Base-by-base conservation (phyloP, 441 rosid species). In the Pelargonium citronellum region DNA sequence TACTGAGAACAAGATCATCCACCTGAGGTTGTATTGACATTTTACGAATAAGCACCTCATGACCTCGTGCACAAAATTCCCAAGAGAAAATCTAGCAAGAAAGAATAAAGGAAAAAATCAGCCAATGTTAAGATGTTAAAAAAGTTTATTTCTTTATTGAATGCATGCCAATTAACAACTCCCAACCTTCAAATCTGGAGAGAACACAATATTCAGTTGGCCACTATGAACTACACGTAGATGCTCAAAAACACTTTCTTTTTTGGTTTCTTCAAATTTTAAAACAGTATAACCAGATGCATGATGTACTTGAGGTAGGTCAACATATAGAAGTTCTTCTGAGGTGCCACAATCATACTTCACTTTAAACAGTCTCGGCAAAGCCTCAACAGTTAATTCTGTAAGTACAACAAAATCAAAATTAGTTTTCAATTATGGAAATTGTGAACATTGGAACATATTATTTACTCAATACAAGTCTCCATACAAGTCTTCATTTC, bases 171-270 rank as follows among this genome's bases (percentile, higher is more conserved):
- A 24, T 24, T 24, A 24, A 24, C 27, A 24, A 24, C 27, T 24
- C 27, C 27, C 27, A 47, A 82, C 85, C 85, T 82, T 82, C 46
- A 82, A 75, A 37, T 82, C 83, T 51, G 74, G 77, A 71, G 83
- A 82, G 62, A 82, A 79, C 69, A 79, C 79, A 43, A 82, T 71
- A 57, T 82, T 81, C 58, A 82, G 83, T 67, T 79, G 85, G 74
- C 85, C 85, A 55, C 79, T 83, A 66, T 79, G 81, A 10, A 79
- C 83, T n/a, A 82, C 81, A 67, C 83, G 83, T 74, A 82, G 85
- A 27, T 82, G 83, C 74, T 82, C 83, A 78, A 79, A 82, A 13
- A 82, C 85, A 75, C 85, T 82, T 57, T 82, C 85, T 67, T 82
- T 80, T 44, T 74, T 79, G 41, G 81, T 83, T 74, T 82, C 79